phyloP scores from a whole-genome alignment of 179 eudicot genomes.

The Gypsophila paniculata region DNA sequence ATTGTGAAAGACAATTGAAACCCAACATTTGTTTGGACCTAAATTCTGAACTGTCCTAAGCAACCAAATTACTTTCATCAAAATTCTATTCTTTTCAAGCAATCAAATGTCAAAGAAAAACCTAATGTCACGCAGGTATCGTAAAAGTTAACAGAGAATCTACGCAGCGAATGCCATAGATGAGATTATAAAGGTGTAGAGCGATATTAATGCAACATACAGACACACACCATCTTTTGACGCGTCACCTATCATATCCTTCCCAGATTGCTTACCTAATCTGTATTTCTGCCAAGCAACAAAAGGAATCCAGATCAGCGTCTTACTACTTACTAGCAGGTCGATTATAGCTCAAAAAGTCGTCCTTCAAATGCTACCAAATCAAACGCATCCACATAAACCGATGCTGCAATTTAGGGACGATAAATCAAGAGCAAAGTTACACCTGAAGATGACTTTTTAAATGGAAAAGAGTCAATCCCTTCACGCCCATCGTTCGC shows the following conservation, averaged over 20 bases:
- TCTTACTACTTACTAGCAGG: slow-evolving; percentile 7
- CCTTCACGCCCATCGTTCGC: slow-evolving; percentile 85
- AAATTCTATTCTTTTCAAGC: background rate
- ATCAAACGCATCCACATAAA: background rate
- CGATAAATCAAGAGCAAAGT: slow-evolving; percentile 10
- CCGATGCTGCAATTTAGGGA: background rate
- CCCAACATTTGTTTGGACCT: background rate
- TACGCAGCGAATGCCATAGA: background rate
- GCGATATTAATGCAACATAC: slow-evolving; percentile 18
- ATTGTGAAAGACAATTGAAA: no score
- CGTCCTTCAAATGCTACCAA: background rate
- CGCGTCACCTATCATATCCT: slow-evolving; percentile 56
- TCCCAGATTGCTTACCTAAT: slow-evolving; percentile 81
- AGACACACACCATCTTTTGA: slow-evolving; percentile 67
- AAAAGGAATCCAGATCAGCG: slow-evolving; percentile 21
- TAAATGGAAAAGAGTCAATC: slow-evolving; percentile 72
- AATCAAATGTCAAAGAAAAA: background rate
- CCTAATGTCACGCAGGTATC: background rate
- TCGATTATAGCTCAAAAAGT: background rate
- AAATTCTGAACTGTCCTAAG: background rate
- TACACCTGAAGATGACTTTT: slow-evolving; percentile 82
- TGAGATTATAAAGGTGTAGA: slow-evolving; percentile 19
- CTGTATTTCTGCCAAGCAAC: slow-evolving; percentile 66
- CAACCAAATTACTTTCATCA: background rate
- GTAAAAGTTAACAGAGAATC: background rate